Base-by-base conservation (phyloP, 352 stramenopile species). In the Globisporangium polare region DNA sequence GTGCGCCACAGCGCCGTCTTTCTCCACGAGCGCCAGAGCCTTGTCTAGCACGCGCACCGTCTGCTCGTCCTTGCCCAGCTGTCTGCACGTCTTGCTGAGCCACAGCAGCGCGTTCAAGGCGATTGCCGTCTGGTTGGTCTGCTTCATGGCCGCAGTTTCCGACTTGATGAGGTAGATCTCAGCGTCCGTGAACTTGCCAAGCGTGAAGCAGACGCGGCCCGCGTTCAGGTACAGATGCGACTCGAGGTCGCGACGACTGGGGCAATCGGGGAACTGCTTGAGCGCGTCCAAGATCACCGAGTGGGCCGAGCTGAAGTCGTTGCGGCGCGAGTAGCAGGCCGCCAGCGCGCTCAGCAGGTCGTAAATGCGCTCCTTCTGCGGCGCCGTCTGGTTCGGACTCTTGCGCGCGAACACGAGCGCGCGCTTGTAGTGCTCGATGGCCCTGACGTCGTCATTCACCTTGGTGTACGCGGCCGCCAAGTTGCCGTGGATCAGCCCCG, bases 401-500 rank as follows among this genome's bases (percentile, higher is more conserved):
- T 66, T 80, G 33, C 66, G 64, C 49, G 66, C 68, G 24, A 80
- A 64, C 37, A 78, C 27, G 37, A 89, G 77, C 2, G 82, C 78
- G n/a, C 64, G 67, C 29, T 75, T 77, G 50, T 85, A 91, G 61
- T 88, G 79, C 46, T 83, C 72, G 43, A 88, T 80, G 6, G 82
- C 82, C 35, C 80, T 77, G 24, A 72, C 63, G 49, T 88, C 73
- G 63, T 86, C 71, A 22, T 83, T 76, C 35, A 74, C 63, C 33
- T 84, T 82, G 15, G 72, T 63, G 50, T 86, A 85, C 12, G 78
- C 81, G 1, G 79, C 72, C 5, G 81, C 81, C 15, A 90, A 56
- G 58, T 90, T 89, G 29, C 77, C 74, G 62, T 90, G 81, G 27
- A 90, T 81, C 24, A 89, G 42, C 12, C 75, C 78, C 42, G 74